These are phyloP conservation scores for Lactarius evosmus DNA, from an alignment of 768 basidiomycete species.

Conservation along the genomic window DNA sequence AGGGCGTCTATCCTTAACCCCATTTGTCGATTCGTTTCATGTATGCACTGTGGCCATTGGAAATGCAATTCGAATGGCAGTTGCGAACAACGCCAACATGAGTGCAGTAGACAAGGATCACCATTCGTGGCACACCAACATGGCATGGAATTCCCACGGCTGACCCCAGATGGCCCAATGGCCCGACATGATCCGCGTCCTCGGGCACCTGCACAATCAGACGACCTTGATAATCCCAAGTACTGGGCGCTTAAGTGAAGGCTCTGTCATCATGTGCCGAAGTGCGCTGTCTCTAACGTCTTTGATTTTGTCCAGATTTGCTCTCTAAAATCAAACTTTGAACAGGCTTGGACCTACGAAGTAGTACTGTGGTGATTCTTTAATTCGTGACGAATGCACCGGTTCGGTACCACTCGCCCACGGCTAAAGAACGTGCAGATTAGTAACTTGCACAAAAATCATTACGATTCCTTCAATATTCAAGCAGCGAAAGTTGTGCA, in stretches of 20 bases:
- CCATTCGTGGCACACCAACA: background rate
- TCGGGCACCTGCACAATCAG: background rate
- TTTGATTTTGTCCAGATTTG: background rate
- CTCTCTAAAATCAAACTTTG: background rate
- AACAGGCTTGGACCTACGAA: no score
- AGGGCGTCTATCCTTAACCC: background rate
- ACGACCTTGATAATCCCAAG: background rate
- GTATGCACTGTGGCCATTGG: background rate
- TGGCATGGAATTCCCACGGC: background rate
- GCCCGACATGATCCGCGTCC: no score
- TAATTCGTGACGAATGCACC: background rate
- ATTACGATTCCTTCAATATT: background rate
- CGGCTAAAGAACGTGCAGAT: background rate
- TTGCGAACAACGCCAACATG: background rate
- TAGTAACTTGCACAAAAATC: background rate
- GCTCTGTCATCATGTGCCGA: background rate
- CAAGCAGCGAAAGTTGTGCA: background rate
- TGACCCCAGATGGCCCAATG: no score
- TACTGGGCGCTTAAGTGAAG: background rate
- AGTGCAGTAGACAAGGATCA: background rate
- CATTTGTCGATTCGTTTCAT: constrained; percentile 6
- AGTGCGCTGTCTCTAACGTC: background rate
- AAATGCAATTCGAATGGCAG: constrained; percentile 4
- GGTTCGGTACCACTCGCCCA: background rate
- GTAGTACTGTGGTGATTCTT: background rate